Base-by-base conservation (phyloP, 129 eudicot species). In the Mikania micrantha region DNA sequence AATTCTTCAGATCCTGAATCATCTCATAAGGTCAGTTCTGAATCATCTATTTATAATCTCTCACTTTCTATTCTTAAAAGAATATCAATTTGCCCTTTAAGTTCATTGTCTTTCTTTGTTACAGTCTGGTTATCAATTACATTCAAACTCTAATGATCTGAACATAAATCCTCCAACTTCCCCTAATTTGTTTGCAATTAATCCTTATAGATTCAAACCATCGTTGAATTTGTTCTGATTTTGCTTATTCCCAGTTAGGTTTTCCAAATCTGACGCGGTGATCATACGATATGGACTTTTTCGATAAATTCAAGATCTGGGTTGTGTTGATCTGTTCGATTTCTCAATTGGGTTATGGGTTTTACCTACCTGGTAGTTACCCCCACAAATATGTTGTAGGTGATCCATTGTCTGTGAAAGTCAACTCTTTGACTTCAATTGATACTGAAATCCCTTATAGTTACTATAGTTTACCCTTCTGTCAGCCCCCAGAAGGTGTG, bases 391-490 rank as follows among this genome's bases (percentile, higher is more conserved):
- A 87, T 63, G 85, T 32, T 0, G 61, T 83, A 20, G 89, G 87
- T n/a, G 71, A 73, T 17, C 50, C 40, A 27, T 63, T 73, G 13
- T 35, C 64, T 9, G 75, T 76, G 27, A 76, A 76, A 76, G 69
- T 75, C 34, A 87, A 81, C 75, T 87, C 95, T 0, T 36, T 87
- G 60, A 84, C 95, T 67, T 87, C 90, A 40, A 84, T 84, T 12
- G 87, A 81, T 13, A 87, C 95, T 0, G 87, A 79, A 62, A 79
- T 87, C 60, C 95, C 95, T 19, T 84, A 74, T 64, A 75, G 87
- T 78, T 87, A 87, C 69, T 87, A 87, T 35, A 84, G 85, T 69
- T 77, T 87, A 61, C 90, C 95, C 42, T 87, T 84, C 67, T 87
- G 95, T 70, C 60, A 32, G 71, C 95, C 95, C 3, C 70, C 48